Percentiles rank a stretch among this genome's conserved stretches.
Conservation (phyloP, 2,329 filamentous ascomycete genomes). For the Immersiporthe knoxdaviesiana region DNA sequence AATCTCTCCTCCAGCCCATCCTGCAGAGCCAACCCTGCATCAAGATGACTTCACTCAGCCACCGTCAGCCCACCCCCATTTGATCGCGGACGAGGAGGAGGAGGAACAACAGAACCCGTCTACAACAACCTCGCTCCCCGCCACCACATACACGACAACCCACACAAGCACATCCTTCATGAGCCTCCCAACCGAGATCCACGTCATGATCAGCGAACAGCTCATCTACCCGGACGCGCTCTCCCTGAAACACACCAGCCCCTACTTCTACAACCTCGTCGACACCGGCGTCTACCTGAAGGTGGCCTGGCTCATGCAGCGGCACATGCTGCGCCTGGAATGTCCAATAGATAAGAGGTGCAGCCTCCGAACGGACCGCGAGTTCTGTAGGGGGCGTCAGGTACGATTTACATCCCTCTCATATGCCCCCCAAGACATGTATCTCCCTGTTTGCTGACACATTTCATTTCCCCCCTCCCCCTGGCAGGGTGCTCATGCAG, state of each 20-base stretch:
- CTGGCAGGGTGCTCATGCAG: slow-evolving; percentile 59
- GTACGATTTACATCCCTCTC: slow-evolving; percentile 43
- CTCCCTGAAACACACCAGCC: slow-evolving; percentile 68
- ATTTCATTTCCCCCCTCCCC: not conserved
- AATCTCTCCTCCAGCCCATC: not conserved
- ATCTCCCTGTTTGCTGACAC: slow-evolving; percentile 2
- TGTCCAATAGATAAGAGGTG: slow-evolving; percentile 64
- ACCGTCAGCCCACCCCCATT: not conserved
- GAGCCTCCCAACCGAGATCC: slow-evolving; percentile 67
- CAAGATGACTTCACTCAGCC: slow-evolving; percentile 16
- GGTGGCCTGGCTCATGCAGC: slow-evolving; percentile 69
- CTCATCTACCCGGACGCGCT: slow-evolving; percentile 73
- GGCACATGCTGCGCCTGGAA: slow-evolving; percentile 64
- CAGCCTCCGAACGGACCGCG: slow-evolving; percentile 61
- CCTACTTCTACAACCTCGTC: slow-evolving; percentile 66
- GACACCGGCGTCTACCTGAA: slow-evolving; percentile 69
- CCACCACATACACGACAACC: not conserved
- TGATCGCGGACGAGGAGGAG: not conserved
- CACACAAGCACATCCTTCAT: slow-evolving; percentile 42
- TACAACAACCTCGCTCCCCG: not conserved
- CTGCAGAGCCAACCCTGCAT: not conserved
- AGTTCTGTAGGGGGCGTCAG: slow-evolving; percentile 63
- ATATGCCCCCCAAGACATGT: not conserved
- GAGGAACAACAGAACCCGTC: not conserved
- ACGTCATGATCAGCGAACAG: slow-evolving; percentile 61